Base-by-base conservation (phyloP, 1,284 basidiomycete genomes). In the Pyrrhoderma lamaoense region DNA sequence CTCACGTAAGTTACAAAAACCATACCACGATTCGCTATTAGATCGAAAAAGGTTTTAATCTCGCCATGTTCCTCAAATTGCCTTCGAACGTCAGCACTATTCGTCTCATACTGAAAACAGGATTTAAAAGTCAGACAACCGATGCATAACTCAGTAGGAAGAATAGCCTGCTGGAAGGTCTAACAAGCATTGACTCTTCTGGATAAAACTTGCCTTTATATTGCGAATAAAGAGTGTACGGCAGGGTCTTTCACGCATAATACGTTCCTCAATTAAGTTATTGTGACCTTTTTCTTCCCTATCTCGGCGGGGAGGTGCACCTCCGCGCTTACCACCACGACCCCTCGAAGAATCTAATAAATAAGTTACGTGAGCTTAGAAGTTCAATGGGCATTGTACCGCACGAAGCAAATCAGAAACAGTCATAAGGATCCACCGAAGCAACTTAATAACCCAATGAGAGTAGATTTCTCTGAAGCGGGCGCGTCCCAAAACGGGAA, bases 1-100 rank as follows among this genome's bases (percentile, higher is more conserved):
- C 93, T 79, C 70, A 96, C 93, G 65, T 90, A 99, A 48, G 94
- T 98, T 49, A 98, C 87, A 68, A 99, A 99, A 3, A 95, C 88
- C 86, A 99, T 94, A 16, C 95, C 95, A 54, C 95, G 80, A 31
- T 90, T 94, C 45, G 82, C 79, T 56, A 97, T 90, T 27, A 97
- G 73, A 67, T 99, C 95, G 66, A 96, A 98, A 67, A 94, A 97
- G 1, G 90, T 94, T 70, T 93, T 93, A 70, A 98, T 89, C 64
- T 94, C 91, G 54, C 95, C 95, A 65, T 90, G 90, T 55, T 87
- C 82, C 67, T 91, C 89, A 69, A 98, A 99, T 49, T 82, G 79
- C 35, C 74, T 74, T 57, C 86, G 82, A n/a, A 98, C 82, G 63
- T 89, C 82, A 8, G 83, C 80, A 58, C 88, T 85, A 60, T 85